These are phyloP conservation scores for Artomyces pyxidatus DNA, from an alignment of 768 basidiomycete species.

Conservation along the genomic window DNA sequence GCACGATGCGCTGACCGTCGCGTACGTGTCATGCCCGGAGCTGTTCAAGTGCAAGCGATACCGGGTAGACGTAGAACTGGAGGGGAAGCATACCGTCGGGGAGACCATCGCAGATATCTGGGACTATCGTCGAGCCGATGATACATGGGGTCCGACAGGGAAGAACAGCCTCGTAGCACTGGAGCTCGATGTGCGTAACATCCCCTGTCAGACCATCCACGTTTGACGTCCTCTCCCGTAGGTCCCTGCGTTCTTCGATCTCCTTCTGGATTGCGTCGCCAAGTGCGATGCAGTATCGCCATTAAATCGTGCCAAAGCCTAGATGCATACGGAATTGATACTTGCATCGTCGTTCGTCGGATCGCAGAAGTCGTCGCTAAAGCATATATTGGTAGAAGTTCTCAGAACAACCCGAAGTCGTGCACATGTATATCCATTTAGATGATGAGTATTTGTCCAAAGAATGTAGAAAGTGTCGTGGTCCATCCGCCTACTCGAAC, in stretches of 20 bases:
- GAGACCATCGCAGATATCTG: slow-evolving; percentile 79
- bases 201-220: neutral
- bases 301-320: too few species aligned
- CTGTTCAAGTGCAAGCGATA: slow-evolving; percentile 57
- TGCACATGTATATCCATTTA: too few species aligned
- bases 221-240: slow-evolving; percentile 21
- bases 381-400: too few species aligned
- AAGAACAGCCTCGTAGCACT: slow-evolving; percentile 73
- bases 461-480: neutral
- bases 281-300: slow-evolving; percentile 55
- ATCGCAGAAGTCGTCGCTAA: neutral
- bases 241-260: slow-evolving; percentile 57
- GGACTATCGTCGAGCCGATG: slow-evolving; percentile 49
- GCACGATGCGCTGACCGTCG: slow-evolving; percentile 80
- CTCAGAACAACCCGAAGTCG: too few species aligned
- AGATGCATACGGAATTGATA: too few species aligned
- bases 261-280: slow-evolving; percentile 53
- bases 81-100: slow-evolving; percentile 56
- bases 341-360: too few species aligned
- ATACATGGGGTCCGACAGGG: slow-evolving; percentile 63
- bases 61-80: slow-evolving; percentile 77
- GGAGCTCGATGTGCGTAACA: slow-evolving; percentile 49
- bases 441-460: neutral
- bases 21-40: slow-evolving; percentile 62
- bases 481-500: slow-evolving; percentile 13